Evolutionary conservation across 225 moss, liverwort and hornwort genomes (phyloP).

Genomic region (Physcomitrellopsis africana): DNA sequence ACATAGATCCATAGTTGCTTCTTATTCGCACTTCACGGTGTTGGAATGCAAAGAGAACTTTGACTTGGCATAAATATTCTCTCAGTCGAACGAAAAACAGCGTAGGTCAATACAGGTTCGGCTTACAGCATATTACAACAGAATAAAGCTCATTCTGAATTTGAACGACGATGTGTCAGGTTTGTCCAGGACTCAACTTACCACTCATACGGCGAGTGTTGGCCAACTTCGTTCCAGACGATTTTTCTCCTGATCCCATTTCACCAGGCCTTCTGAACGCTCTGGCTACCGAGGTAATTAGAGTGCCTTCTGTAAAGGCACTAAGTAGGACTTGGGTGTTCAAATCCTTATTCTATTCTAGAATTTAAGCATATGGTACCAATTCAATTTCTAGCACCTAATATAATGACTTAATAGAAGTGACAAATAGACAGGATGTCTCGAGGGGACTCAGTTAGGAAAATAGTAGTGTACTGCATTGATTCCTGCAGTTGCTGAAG

Average conservation of each 20-base stretch:
- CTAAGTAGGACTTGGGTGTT: neutral
- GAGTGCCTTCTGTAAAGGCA: constrained; percentile 22
- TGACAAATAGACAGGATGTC: neutral
- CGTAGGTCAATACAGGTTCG: neutral
- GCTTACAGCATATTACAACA: neutral
- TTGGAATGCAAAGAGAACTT: neutral
- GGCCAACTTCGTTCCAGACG: constrained; percentile 87
- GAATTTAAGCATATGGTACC: neutral
- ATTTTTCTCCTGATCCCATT: constrained; percentile 94
- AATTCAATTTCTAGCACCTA: constrained; percentile 4
- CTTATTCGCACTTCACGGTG: no score
- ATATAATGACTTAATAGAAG: neutral
- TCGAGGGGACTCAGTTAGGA: neutral
- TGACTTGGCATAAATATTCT: neutral
- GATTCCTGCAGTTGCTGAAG: constrained; percentile 25
- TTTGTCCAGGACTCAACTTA: constrained; percentile 93
- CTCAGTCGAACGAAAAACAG: neutral
- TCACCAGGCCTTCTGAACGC: constrained; percentile 91
- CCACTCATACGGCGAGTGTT: constrained; percentile 83
- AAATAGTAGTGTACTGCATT: neutral
- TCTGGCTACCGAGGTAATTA: constrained; percentile 85
- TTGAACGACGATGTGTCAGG: constrained; percentile 48
- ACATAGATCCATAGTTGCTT: no score
- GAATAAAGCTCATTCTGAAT: constrained; percentile 16
- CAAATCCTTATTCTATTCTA: constrained; percentile 9